These are phyloP conservation scores for Microcos paniculata DNA, from an alignment of 345 rosid genomes.

Conservation along the genomic window DNA sequence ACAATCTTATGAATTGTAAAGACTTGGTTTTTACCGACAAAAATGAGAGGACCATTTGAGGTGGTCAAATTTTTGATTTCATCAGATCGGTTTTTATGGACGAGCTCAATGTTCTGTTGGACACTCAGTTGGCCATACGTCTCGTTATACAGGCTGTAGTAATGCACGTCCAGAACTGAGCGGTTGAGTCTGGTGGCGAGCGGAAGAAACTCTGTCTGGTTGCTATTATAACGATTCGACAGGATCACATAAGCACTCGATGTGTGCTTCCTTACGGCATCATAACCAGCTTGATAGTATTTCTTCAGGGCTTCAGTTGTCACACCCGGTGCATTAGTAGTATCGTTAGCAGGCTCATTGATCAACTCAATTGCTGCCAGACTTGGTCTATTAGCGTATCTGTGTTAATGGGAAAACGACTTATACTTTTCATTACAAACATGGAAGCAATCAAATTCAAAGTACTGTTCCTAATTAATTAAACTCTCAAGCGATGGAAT, in stretches of 20 bases:
- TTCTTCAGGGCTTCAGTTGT: constrained; percentile 21
- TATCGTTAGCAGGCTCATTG: constrained; percentile 43
- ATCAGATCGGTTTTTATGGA: constrained; percentile 18
- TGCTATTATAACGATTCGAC: constrained; percentile 31
- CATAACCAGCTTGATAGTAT: constrained; percentile 35
- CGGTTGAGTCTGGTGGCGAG: constrained; percentile 19
- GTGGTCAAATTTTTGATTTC: constrained; percentile 14
- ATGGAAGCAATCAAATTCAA: no score
- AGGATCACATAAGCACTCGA: constrained; percentile 34
- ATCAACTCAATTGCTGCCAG: constrained; percentile 40
- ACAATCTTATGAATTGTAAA: no score
- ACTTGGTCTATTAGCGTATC: constrained; percentile 15
- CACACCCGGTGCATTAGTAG: constrained; percentile 26
- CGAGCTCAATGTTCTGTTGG: constrained; percentile 26
- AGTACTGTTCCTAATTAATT: no score
- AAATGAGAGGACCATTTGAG: constrained; percentile 24
- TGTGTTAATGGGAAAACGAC: no score
- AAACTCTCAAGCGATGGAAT: no score
- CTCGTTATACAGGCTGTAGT: constrained; percentile 26
- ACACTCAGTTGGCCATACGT: constrained; percentile 9
- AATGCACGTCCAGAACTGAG: constrained; percentile 45
- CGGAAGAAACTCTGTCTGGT: constrained; percentile 26
- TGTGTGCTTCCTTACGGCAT: constrained; percentile 37
- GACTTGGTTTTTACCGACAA: constrained; percentile 36
- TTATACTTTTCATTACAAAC: no score